Base-by-base conservation (phyloP, 305 asterid species). In the Fraxinus floribunda region DNA sequence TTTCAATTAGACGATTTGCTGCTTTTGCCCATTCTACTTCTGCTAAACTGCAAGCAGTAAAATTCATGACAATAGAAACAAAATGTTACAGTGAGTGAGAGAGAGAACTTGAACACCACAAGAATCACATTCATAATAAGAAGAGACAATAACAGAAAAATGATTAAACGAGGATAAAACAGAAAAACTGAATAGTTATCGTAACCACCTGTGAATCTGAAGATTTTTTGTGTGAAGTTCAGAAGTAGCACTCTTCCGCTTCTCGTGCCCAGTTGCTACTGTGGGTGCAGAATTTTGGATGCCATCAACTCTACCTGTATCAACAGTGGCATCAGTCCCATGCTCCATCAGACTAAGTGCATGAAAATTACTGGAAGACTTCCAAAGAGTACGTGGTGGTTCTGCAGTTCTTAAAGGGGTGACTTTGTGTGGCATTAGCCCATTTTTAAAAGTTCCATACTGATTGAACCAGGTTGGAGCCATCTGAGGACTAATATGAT, bases 381-480 rank as follows among this genome's bases (percentile, higher is more conserved):
- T 93, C 78, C 79, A 92, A 82, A 86, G 81, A 78, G 85, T 78
- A 81, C 81, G 82, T 16, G 88, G 89, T 34, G 82, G 86, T 82
- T 87, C 95, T 44, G 81, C 88, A 7, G 89, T 81, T 83, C 76
- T 89, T 68, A 79, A 78, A 76, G 88, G 46, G 60, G 84, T 60
- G 80, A 84, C 79, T 85, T 80, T 86, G 20, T 30, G 86, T 73
- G 89, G 81, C 79, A 87, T 79, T 83, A 89, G 90, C 78, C 90
- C 97, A 81, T 85, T 91, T 83, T 80, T 89, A 38, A 87, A 87
- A 74, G 88, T 82, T 71, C 91, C 95, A 81, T 83, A 87, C 83
- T 89, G 94, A 86, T 83, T 89, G 80, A 92, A 90, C 98, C 94
- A 92, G 24, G 95, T 88, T 35, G 95, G 90, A 13, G 91, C 93